Conservation (phyloP, 2,329 filamentous ascomycete genomes). For the Cordyceps javanica region DNA sequence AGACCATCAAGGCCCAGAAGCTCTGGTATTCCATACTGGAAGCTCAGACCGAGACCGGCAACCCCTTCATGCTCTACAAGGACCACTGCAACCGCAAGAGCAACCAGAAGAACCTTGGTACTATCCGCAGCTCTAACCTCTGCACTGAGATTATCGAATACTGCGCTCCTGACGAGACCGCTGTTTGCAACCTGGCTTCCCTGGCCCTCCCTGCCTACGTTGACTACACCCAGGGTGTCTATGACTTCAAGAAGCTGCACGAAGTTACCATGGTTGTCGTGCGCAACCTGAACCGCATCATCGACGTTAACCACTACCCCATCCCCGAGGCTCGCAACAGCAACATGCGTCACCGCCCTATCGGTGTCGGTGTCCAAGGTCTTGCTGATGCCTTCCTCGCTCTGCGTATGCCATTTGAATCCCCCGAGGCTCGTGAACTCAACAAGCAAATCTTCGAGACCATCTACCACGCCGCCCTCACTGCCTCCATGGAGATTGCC, state of each 20-base stretch:
- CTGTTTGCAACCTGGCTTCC: conserved; percentile 96
- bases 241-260: conserved; percentile 95
- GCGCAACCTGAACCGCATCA: conserved; percentile 95
- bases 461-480: conserved; percentile 93
- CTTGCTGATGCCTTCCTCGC: conserved; percentile 97
- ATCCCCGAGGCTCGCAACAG: conserved; percentile 88
- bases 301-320: conserved; percentile 98
- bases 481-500: conserved; percentile 80
- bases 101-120: conserved; percentile 99
- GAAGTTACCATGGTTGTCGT: conserved; percentile 89
- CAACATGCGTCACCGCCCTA: conserved; percentile 95
- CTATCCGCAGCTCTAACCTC: conserved; percentile 96
- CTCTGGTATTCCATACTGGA: conserved; percentile 98
- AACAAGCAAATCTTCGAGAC: conserved; percentile 99
- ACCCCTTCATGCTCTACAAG: conserved; percentile 99
- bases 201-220: conserved; percentile 87
- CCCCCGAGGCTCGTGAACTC: conserved; percentile 83
- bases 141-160: conserved; percentile 99
- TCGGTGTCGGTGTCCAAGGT: conserved; percentile 95
- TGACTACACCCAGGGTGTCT: conserved; percentile 75
- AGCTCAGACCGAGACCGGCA: conserved; percentile 97
- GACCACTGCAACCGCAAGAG: conserved; percentile 97
- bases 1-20: conserved; percentile 95
- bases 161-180: conserved; percentile 93
- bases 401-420: conserved; percentile 94